Evolutionary conservation across 2,329 filamentous ascomycete genomes (phyloP).

Genomic region (Plectosphaerella cucumerina): DNA sequence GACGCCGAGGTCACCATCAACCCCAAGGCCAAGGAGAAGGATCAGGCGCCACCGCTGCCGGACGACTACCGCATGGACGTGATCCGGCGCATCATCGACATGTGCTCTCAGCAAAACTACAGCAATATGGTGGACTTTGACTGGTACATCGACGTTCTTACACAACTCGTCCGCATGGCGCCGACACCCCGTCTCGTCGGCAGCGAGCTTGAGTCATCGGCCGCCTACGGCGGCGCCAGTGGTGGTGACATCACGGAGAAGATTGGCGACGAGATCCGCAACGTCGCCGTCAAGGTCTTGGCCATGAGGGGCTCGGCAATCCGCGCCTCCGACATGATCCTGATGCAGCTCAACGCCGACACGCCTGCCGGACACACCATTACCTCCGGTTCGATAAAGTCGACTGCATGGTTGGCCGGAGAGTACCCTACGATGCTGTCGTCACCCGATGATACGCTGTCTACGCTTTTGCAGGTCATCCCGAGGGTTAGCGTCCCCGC

Average conservation of each 20-base stretch:
- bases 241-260: conserved; percentile 55
- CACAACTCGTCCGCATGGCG: conserved; percentile 74
- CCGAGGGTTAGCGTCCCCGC: conserved; percentile 54
- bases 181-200: conserved; percentile 42
- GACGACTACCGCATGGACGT: conserved; percentile 84
- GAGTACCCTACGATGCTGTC: conserved; percentile 76
- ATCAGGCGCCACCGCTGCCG: conserved; percentile 60
- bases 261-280: conserved; percentile 83
- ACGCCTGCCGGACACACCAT: conserved; percentile 51
- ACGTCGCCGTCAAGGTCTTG: conserved; percentile 86
- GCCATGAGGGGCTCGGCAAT: conserved; percentile 78
- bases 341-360: conserved; percentile 52
- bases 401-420: conserved; percentile 80
- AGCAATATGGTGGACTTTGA: conserved; percentile 85
- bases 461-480: conserved; percentile 66
- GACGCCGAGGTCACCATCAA: conserved; percentile 41
- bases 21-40: conserved; percentile 25
- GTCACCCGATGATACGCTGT: conserved; percentile 67
- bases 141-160: conserved; percentile 91
- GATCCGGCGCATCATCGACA: conserved; percentile 75
- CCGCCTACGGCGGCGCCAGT: conserved; percentile 18
- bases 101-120: conserved; percentile 90
- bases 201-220: conserved; percentile 26
- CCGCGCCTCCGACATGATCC: conserved; percentile 74
- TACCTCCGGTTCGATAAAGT: conserved; percentile 64